A percentile compares a stretch with the other conserved stretches of the same genome.
Evolutionary conservation across 371 early-diverging fungal species (phyloP).

Genomic region (Syncephalastrum monosporum): DNA sequence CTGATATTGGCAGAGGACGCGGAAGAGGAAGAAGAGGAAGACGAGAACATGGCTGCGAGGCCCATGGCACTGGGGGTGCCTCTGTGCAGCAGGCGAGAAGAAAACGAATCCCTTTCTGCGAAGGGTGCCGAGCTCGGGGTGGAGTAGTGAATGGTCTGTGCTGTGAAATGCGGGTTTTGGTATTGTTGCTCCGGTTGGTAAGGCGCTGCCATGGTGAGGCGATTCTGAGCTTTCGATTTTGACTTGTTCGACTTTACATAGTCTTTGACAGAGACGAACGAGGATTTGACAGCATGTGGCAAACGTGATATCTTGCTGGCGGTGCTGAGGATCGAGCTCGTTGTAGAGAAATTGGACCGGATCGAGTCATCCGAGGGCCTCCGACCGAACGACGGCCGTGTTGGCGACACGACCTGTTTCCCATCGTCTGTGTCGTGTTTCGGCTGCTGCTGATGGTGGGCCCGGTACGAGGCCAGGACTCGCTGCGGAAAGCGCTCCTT

Average conservation of each 20-base stretch:
- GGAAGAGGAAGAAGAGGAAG: neutral
- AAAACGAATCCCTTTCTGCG: slow-evolving; percentile 14
- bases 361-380: slow-evolving; percentile 33
- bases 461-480: no score
- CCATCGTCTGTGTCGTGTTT: no score
- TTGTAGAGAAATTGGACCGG: slow-evolving; percentile 34
- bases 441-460: no score
- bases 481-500: no score
- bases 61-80: slow-evolving; percentile 28
- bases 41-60: slow-evolving; percentile 17
- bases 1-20: slow-evolving; percentile 1
- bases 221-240: slow-evolving; percentile 17
- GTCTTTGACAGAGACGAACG: slow-evolving; percentile 34
- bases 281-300: slow-evolving; percentile 40
- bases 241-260: slow-evolving; percentile 13
- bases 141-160: slow-evolving; percentile 5
- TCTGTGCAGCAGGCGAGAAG: slow-evolving; percentile 16
- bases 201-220: slow-evolving; percentile 7
- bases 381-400: slow-evolving; percentile 5
- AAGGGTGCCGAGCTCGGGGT: neutral
- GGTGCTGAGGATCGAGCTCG: slow-evolving; percentile 42
- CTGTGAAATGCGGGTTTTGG: neutral
- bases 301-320: slow-evolving; percentile 37
- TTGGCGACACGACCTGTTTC: neutral
- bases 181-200: neutral